These are phyloP conservation scores for Pneumocystis wakefieldiae DNA, from an alignment of 1,139 yeast species.

Conservation along the genomic window DNA sequence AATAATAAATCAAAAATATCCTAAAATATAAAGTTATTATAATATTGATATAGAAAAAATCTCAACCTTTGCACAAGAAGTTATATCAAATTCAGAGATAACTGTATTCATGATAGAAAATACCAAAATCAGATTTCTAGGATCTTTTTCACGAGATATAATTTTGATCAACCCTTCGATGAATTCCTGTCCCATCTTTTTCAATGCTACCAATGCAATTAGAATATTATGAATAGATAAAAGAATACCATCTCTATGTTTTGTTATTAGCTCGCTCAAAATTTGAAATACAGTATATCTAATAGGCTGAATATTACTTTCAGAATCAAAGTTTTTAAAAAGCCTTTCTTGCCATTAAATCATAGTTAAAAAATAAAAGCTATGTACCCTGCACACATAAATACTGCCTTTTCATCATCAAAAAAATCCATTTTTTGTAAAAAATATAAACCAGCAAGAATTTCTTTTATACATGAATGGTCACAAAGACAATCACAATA, in stretches of 20 bases:
- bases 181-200: slow-evolving; percentile 27
- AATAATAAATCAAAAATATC: slow-evolving; percentile 77
- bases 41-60: slow-evolving; percentile 2
- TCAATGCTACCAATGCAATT: background rate
- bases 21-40: slow-evolving; percentile 16
- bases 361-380: background rate
- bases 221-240: background rate
- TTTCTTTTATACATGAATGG: background rate
- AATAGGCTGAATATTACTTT: background rate
- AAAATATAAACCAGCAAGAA: background rate
- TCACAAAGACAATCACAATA: background rate
- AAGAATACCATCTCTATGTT: background rate
- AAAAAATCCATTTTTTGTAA: background rate
- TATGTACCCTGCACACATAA: background rate
- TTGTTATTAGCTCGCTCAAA: background rate
- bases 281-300: background rate
- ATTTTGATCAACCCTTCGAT: slow-evolving; percentile 47
- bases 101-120: slow-evolving; percentile 44
- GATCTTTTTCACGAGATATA: slow-evolving; percentile 87
- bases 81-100: slow-evolving; percentile 33
- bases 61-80: background rate
- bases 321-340: background rate
- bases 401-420: background rate
- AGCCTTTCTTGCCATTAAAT: background rate
- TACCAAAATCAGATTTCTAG: slow-evolving; percentile 62